A percentile compares a stretch with the other conserved stretches of the same genome.
Conservation (phyloP, 225 moss, liverwort and hornwort genomes). For the Bryum argenteum region DNA sequence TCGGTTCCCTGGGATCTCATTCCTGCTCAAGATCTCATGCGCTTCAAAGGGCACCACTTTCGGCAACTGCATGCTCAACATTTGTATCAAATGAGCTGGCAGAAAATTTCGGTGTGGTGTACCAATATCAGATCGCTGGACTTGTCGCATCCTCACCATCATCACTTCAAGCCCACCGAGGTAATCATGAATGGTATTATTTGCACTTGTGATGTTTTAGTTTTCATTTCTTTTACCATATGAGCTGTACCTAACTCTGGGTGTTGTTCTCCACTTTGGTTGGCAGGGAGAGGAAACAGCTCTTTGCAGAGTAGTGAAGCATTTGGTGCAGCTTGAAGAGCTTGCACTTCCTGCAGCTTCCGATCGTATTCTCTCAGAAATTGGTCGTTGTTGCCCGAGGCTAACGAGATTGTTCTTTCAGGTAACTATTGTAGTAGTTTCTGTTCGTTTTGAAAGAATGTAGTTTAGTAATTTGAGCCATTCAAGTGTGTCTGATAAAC, state of each 20-base stretch:
- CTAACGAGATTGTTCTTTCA: constrained; percentile 73
- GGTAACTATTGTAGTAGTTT: constrained; percentile 42
- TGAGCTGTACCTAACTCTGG: constrained; percentile 4
- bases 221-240: constrained; percentile 10
- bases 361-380: constrained; percentile 66
- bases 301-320: constrained; percentile 65
- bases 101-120: constrained; percentile 67
- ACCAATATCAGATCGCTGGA: constrained; percentile 76
- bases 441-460: background rate
- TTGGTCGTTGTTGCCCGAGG: constrained; percentile 70
- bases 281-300: constrained; percentile 69
- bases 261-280: constrained; percentile 16
- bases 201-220: background rate
- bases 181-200: constrained; percentile 35
- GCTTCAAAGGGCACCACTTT: constrained; percentile 69
- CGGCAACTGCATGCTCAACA: constrained; percentile 79
- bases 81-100: constrained; percentile 75
- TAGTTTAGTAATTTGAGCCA: constrained; percentile 1
- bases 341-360: constrained; percentile 84
- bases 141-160: constrained; percentile 62
- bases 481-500: constrained; percentile 4
- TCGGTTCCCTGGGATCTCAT: constrained; percentile 58
- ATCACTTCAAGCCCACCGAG: constrained; percentile 47
- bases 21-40: constrained; percentile 65
- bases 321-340: constrained; percentile 72